Evolutionary conservation across 805 yeast genomes (phyloP).

Genomic region (Jamesozyma piceae): DNA sequence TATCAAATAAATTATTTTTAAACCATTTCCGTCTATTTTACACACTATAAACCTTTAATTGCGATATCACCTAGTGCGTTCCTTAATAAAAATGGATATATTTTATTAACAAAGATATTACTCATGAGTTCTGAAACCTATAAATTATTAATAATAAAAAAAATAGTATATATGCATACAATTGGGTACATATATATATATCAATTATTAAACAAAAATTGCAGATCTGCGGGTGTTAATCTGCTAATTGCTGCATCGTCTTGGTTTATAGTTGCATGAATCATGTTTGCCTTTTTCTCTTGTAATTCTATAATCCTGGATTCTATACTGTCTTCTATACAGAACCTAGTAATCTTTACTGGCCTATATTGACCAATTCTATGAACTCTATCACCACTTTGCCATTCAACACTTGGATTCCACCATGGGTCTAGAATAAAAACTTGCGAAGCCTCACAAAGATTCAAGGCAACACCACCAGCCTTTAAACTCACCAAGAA

Average conservation of each 20-base stretch:
- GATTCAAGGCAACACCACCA: constrained; percentile 95
- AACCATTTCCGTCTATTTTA: too few relatives aligned
- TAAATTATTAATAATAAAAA: too few relatives aligned
- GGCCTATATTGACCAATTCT: constrained; percentile 95
- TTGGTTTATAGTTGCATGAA: constrained; percentile 87
- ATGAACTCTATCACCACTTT: constrained; percentile 95
- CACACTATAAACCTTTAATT: too few relatives aligned
- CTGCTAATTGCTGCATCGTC: constrained; percentile 86
- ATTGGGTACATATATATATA: neutral
- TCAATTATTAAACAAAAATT: constrained; percentile 81
- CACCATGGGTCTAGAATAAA: constrained; percentile 98
- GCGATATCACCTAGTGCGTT: too few relatives aligned
- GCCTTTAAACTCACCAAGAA: constrained; percentile 92
- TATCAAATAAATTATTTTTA: too few relatives aligned
- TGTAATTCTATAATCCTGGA: constrained; percentile 91
- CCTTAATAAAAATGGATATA: too few relatives aligned
- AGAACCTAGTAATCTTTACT: constrained; percentile 81
- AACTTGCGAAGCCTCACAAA: constrained; percentile 96
- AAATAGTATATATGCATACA: neutral
- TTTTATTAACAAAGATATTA: too few relatives aligned
- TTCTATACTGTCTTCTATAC: constrained; percentile 95
- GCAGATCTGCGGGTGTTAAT: constrained; percentile 88
- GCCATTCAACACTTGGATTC: constrained; percentile 99
- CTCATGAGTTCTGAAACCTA: neutral
- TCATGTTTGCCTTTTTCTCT: constrained; percentile 97